Percentiles rank a stretch among this genome's conserved stretches.
Evolutionary conservation across 805 yeast genomes (phyloP).

Genomic region (Cyberlindnera xishuangbannaensis): DNA sequence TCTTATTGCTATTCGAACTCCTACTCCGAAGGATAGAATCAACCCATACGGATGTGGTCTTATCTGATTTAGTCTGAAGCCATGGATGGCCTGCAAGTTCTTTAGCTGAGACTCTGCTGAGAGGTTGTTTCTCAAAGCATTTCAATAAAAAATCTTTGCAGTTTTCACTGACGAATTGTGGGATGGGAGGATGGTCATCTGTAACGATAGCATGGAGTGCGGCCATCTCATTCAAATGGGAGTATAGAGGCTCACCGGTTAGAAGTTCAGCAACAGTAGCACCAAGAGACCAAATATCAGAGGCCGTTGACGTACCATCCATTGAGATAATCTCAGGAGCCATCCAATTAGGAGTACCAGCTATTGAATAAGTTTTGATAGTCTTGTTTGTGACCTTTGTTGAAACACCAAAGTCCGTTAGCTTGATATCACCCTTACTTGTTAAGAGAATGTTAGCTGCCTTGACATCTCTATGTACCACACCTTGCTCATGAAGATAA

Average conservation of each 20-base stretch:
- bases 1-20: slow-evolving; percentile 8
- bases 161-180: slow-evolving; percentile 39
- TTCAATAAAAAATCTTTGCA: slow-evolving; percentile 53
- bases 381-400: slow-evolving; percentile 54
- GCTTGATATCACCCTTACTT: slow-evolving; percentile 60
- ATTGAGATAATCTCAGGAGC: slow-evolving; percentile 91
- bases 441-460: slow-evolving; percentile 73
- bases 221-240: slow-evolving; percentile 67
- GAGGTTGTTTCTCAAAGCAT: slow-evolving; percentile 71
- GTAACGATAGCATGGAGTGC: slow-evolving; percentile 81
- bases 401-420: slow-evolving; percentile 71
- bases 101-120: slow-evolving; percentile 48
- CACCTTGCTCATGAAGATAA: slow-evolving; percentile 60
- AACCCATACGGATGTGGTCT: slow-evolving; percentile 1
- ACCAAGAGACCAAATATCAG: slow-evolving; percentile 92
- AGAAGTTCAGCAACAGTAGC: slow-evolving; percentile 88
- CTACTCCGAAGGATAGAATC: slow-evolving; percentile 7
- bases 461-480: slow-evolving; percentile 69
- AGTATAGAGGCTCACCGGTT: slow-evolving; percentile 85
- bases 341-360: slow-evolving; percentile 98
- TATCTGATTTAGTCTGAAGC: slow-evolving; percentile 34
- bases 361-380: slow-evolving; percentile 51
- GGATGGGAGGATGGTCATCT: slow-evolving; percentile 66
- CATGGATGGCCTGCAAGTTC: slow-evolving; percentile 56
- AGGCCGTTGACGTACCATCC: slow-evolving; percentile 80